Percentiles rank a stretch among this genome's conserved stretches.
phyloP scores from a whole-genome alignment of 2,329 filamentous ascomycete species.

The Akanthomyces uredinophilus region DNA sequence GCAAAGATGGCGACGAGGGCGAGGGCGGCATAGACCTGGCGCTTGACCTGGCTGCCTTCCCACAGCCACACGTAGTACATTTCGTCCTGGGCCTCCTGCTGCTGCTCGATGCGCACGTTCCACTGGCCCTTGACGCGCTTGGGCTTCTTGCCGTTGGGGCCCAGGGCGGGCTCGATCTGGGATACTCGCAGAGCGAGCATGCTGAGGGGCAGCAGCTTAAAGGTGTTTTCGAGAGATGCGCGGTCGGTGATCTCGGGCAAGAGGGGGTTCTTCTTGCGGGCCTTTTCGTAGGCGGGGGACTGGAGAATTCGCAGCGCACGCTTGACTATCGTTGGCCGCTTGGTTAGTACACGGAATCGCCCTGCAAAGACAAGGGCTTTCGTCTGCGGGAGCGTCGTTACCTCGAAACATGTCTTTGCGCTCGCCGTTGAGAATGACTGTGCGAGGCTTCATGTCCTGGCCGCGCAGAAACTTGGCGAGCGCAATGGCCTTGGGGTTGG shows the following conservation, averaged over 20 bases:
- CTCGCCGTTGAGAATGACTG: conserved; percentile 91
- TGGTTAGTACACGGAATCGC: no score
- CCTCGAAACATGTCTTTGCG: conserved; percentile 98
- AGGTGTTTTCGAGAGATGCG: conserved; percentile 82
- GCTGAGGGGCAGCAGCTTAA: conserved; percentile 91
- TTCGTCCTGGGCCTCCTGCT: conserved; percentile 82
- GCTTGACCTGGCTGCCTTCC: conserved; percentile 89
- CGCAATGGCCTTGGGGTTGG: conserved; percentile 82
- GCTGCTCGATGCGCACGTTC: conserved; percentile 92
- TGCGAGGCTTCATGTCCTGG: conserved; percentile 83
- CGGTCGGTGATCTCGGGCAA: conserved; percentile 86
- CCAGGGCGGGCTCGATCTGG: conserved; percentile 67
- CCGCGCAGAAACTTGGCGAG: conserved; percentile 80
- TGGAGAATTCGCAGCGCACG: conserved; percentile 86
- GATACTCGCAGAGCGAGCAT: conserved; percentile 86
- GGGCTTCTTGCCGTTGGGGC: conserved; percentile 58
- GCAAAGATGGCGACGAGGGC: conserved; percentile 80
- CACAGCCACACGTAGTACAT: conserved; percentile 97
- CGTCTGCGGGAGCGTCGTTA: conserved; percentile 37
- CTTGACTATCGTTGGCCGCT: conserved; percentile 62
- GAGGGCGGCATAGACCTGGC: conserved; percentile 82
- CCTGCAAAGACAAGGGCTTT: no score
- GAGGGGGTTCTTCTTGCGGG: conserved; percentile 80
- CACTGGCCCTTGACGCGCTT: conserved; percentile 94
- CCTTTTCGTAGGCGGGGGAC: conserved; percentile 85